Evolutionary conservation across 495 filamentous ascomycete genomes (phyloP), one percentile per base, ranked within the genome.

Genomic region (Articulospora tetracladia): DNA sequence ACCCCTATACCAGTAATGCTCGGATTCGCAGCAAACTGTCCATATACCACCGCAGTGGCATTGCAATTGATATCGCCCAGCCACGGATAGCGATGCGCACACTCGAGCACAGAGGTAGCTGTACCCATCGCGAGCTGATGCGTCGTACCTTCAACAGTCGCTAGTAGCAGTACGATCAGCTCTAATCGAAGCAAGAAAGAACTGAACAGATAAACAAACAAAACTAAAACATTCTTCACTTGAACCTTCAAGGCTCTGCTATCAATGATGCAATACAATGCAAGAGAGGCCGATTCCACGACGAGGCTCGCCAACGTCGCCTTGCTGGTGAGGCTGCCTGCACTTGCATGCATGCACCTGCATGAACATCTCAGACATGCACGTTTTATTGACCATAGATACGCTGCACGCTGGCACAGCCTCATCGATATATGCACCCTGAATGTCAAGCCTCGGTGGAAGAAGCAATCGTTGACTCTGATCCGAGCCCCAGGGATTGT

Each of bases 1-100:
- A 55, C 53, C 11, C 53, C 53, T 22, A 55, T 55, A 19, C 53
- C 53, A 55, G 53, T 55, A 7, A 55, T 55, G 2, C 26, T 30
- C 3, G 53, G 53, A 25, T 55, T 55, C n/a, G 53, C 28, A 3
- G 13, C 32, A 55, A 55, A 55, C 1, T 41, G 3, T 39, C 53
- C 53, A 19, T 36, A 22, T 30, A 8, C 32, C 32, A 55, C n/a
- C 28, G 53, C 28, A 36, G n/a, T 22, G 10, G 28, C n/a, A 2
- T 28, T 41, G 25, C 53, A 55, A 39, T 55, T 55, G 15, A 41
- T 23, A 8, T 32, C 27, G 4, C 26, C 26, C 20, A 36, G 19
- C 32, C 28, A 36, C 30, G 53, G 53, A 23, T 55, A 55, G 28
- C 32, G 28, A 3, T 55, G 39, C 10, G 28, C 19, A 22, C 53